These are phyloP conservation scores for Peronosclerospora sorghi DNA, from an alignment of 352 stramenopile species.

Conservation along the genomic window DNA sequence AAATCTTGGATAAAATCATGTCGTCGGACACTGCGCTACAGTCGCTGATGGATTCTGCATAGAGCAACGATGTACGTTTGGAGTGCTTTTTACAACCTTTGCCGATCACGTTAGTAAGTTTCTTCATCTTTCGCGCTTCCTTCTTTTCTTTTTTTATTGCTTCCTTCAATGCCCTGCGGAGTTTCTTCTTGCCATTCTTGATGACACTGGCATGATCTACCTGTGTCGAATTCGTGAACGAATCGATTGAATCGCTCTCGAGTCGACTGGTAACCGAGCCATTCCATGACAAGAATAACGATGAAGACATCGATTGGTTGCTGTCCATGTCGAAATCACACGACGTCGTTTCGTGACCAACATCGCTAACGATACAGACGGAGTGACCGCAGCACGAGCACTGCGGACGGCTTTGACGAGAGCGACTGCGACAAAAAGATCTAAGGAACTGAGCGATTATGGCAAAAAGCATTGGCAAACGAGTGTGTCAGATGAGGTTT, in stretches of 20 bases:
- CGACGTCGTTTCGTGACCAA: neutral
- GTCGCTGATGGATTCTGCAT: no score
- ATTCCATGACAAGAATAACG: constrained; percentile 3
- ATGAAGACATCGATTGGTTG: constrained; percentile 9
- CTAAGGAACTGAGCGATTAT: neutral
- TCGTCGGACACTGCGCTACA: no score
- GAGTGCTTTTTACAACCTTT: no score
- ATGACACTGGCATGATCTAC: constrained; percentile 1
- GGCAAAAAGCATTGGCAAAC: neutral
- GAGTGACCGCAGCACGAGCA: neutral
- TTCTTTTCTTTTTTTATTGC: constrained; percentile 23
- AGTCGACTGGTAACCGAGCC: no score
- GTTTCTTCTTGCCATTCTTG: constrained; percentile 22
- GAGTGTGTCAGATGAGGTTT: neutral
- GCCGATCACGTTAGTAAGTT: constrained; percentile 12
- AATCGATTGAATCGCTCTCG: no score
- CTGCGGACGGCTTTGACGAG: neutral
- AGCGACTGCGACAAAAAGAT: neutral
- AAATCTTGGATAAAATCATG: constrained; percentile 2
- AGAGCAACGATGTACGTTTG: no score
- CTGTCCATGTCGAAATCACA: constrained; percentile 15
- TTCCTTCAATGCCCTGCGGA: constrained; percentile 21
- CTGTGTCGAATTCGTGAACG: neutral
- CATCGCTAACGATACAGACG: neutral
- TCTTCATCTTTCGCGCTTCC: constrained; percentile 23